Evolutionary conservation across 768 basidiomycete species (phyloP), one percentile per base, ranked within the genome.

Genomic region (Mycena rebaudengoi): DNA sequence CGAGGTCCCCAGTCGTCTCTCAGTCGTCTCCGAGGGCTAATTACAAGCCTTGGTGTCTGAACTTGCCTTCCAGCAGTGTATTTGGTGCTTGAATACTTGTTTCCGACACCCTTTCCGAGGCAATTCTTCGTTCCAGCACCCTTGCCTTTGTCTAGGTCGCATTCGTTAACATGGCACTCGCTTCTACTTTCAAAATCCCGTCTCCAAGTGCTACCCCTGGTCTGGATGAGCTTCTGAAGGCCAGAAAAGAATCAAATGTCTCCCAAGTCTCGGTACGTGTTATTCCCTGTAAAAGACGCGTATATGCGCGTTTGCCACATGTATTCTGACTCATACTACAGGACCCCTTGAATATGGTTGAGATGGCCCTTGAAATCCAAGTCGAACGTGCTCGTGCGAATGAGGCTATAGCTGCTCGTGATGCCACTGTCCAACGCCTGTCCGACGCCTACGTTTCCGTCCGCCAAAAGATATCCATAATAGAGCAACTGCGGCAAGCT

Each of bases 361-460:
- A 88, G 64, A 79, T 86, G 71, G 82, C 86, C 12, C 74, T 89
- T 26, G 84, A 86, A 60, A 76, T 88, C 20, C 82, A 87, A 63
- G 74, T 83, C 32, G 87, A 89, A 65, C 80, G 79, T 39, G 58
- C 83, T 49, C 82, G 83, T 48, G 83, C 87, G 1, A 74, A 73
- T 21, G 89, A 91, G 69, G 88, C 87, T 2, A 72, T 88, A 53
- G 78, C 75, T 26, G 91, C 90, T 29, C 86, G 91, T 39, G 91
- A 92, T 69, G 83, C 81, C 29, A 85, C 83, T 16, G 83, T 90
- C 2, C 75, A 83, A 40, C 85, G 85, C 29, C 82, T 92, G 13
- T 79, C 83, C 30, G 83, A 86, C 45, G 88, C 88, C 11, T 89
- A 87, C 69, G 71, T 77, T 14, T 86, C 87, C 0, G 77, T 91